A percentile compares a stretch with the other conserved stretches of the same genome.
Evolutionary conservation across 768 basidiomycete genomes (phyloP).

Genomic region (Epithele typhae): DNA sequence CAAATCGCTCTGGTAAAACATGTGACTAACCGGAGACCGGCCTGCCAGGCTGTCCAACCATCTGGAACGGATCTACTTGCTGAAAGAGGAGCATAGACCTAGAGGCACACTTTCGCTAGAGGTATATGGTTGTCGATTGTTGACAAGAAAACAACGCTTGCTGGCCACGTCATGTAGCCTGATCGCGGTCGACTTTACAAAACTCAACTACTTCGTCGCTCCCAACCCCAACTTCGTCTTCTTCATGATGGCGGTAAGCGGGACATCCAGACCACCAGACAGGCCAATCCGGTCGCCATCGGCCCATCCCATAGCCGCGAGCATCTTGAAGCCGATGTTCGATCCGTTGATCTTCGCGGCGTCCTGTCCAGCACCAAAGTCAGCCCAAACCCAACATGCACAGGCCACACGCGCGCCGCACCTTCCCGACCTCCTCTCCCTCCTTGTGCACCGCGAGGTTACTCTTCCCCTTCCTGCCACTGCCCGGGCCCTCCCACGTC

Average conservation of each 20-base stretch:
- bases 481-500: constrained; percentile 8
- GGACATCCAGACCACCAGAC: constrained; percentile 61
- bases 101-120: too few relatives aligned
- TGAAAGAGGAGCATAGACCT: too few relatives aligned
- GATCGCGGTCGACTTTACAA: too few relatives aligned
- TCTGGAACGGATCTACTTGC: too few relatives aligned
- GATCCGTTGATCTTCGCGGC: constrained; percentile 76
- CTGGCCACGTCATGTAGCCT: too few relatives aligned
- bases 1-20: too few relatives aligned
- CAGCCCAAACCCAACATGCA: neutral
- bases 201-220: too few relatives aligned
- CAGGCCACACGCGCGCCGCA: too few relatives aligned
- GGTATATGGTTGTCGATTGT: too few relatives aligned
- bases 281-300: constrained; percentile 77
- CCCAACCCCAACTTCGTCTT: constrained; percentile 82
- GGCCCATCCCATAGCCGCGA: constrained; percentile 89
- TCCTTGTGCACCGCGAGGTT: constrained; percentile 55
- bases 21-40: too few relatives aligned
- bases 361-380: constrained; percentile 36
- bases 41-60: too few relatives aligned
- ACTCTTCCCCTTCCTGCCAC: constrained; percentile 28
- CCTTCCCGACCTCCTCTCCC: constrained; percentile 86
- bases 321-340: constrained; percentile 85
- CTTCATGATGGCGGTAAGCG: constrained; percentile 83
- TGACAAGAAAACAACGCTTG: too few relatives aligned